phyloP scores from a whole-genome alignment of 805 yeast genomes.

The Saccharomycopsis sp. region DNA sequence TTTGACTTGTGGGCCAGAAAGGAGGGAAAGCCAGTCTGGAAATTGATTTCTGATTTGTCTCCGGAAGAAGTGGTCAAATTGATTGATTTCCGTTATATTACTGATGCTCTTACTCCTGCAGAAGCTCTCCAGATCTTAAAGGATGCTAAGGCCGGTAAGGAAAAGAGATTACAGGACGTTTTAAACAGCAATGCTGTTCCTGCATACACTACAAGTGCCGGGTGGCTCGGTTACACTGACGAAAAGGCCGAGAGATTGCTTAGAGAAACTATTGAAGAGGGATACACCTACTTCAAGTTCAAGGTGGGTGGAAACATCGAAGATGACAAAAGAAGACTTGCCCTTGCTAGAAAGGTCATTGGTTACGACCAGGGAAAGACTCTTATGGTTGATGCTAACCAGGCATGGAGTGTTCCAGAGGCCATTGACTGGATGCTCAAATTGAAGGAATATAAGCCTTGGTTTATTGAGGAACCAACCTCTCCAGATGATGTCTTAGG shows the following conservation, averaged over 20 bases:
- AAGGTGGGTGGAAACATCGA: constrained; percentile 36
- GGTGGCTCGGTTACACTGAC: constrained; percentile 38
- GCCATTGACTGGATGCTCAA: constrained; percentile 30
- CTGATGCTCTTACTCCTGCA: constrained; percentile 39
- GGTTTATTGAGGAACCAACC: constrained; percentile 31
- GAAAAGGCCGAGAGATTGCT: constrained; percentile 34
- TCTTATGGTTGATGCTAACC: constrained; percentile 32
- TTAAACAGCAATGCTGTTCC: constrained; percentile 33
- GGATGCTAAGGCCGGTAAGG: constrained; percentile 29
- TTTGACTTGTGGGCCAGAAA: constrained; percentile 40
- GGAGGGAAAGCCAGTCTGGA: constrained; percentile 35
- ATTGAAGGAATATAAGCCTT: constrained; percentile 29
- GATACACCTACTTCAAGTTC: constrained; percentile 37
- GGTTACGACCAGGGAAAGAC: constrained; percentile 32
- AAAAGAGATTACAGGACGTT: constrained; percentile 30
- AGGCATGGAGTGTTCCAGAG: constrained; percentile 32
- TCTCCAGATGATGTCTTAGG: constrained; percentile 28
- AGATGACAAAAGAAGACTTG: constrained; percentile 32
- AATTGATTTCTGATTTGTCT: constrained; percentile 35
- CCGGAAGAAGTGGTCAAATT: constrained; percentile 36
- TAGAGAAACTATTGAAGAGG: constrained; percentile 30
- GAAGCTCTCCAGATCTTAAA: constrained; percentile 32
- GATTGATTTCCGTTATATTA: constrained; percentile 37
- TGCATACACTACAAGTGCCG: constrained; percentile 40
- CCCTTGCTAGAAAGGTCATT: constrained; percentile 34